Percentiles rank a stretch among this genome's conserved stretches.
phyloP scores from a whole-genome alignment of 2,329 filamentous ascomycete genomes.

The Hypoxylon sp. region DNA sequence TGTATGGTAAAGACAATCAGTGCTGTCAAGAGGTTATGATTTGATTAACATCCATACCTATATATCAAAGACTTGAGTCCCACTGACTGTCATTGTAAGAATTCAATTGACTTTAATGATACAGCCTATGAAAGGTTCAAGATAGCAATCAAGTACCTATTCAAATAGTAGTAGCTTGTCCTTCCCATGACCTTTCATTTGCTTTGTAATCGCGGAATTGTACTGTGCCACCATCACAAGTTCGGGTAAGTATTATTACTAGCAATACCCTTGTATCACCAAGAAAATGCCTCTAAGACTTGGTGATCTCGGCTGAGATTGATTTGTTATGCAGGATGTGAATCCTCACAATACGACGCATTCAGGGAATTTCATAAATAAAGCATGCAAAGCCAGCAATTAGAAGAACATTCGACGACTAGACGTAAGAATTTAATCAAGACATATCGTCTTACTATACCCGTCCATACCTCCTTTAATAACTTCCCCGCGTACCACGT shows the following conservation, averaged over 20 bases:
- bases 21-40: background rate
- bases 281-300: slow-evolving; percentile 40
- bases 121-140: background rate
- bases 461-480: slow-evolving; percentile 16
- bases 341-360: slow-evolving; percentile 37
- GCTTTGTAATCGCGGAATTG: slow-evolving; percentile 25
- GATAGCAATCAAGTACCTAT: background rate
- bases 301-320: slow-evolving; percentile 41
- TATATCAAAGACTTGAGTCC: background rate
- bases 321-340: slow-evolving; percentile 34
- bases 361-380: slow-evolving; percentile 17
- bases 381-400: background rate
- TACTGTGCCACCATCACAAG: slow-evolving; percentile 34
- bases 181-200: slow-evolving; percentile 9
- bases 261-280: slow-evolving; percentile 28
- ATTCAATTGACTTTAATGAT: background rate
- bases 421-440: slow-evolving; percentile 35
- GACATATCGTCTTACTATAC: slow-evolving; percentile 36
- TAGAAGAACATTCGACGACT: background rate
- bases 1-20: background rate
- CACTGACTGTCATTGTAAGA: background rate
- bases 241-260: slow-evolving; percentile 29
- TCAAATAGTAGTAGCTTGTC: background rate
- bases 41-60: too few relatives aligned
- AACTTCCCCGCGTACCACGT: background rate